A percentile compares a stretch with the other conserved stretches of the same genome.
Conservation (phyloP, 2,329 filamentous ascomycete genomes). For the Tolypocladium pustulatum region DNA sequence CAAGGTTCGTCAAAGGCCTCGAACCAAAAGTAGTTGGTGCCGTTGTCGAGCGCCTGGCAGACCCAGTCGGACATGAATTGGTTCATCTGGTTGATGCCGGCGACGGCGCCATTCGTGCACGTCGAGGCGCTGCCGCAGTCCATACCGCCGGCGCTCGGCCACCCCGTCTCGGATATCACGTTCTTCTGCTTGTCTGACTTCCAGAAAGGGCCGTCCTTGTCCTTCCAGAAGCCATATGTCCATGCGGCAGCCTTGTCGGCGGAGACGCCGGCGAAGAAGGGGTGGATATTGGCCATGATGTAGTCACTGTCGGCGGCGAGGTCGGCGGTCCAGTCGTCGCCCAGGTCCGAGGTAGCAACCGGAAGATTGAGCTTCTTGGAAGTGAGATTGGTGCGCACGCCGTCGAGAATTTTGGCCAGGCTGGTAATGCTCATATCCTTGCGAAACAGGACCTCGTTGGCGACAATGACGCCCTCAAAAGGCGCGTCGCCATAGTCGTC, state of each 20-base stretch:
- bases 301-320: conserved; percentile 67
- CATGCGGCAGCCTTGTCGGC: conserved; percentile 61
- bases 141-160: conserved; percentile 76
- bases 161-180: conserved; percentile 84
- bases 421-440: conserved; percentile 58
- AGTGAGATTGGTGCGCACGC: conserved; percentile 65
- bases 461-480: conserved; percentile 74
- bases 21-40: conserved; percentile 95
- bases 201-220: conserved; percentile 55
- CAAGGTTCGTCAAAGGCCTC: conserved; percentile 95
- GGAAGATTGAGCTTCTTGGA: conserved; percentile 57
- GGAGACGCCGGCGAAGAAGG: conserved; percentile 78
- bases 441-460: conserved; percentile 71
- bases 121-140: conserved; percentile 50
- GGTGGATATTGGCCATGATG: conserved; percentile 95
- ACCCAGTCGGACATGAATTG: conserved; percentile 80
- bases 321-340: conserved; percentile 69
- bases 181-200: conserved; percentile 54
- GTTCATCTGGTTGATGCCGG: conserved; percentile 73
- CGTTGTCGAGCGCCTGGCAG: conserved; percentile 67
- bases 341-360: conserved; percentile 80
- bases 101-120: conserved; percentile 53
- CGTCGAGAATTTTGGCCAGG: conserved; percentile 53
- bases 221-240: conserved; percentile 76
- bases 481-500: conserved; percentile 55